Evolutionary conservation across 441 rosid species (phyloP), one percentile per base, ranked within the genome.

Genomic region (Macaranga tanarius): DNA sequence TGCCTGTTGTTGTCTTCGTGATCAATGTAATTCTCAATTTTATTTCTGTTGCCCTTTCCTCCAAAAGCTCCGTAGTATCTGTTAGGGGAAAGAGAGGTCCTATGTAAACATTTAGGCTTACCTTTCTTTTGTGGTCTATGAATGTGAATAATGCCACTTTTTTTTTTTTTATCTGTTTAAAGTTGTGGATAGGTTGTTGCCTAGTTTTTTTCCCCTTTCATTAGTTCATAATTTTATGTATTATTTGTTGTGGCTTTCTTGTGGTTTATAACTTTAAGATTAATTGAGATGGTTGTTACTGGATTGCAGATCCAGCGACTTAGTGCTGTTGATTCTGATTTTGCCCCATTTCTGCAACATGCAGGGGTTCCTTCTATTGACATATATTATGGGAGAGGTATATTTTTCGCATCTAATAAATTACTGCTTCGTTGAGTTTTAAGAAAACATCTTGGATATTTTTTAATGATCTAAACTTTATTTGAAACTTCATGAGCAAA

Each of bases 381-480:
- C 84, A 80, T 92, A 62, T 95, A 90, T 76, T 95, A 86, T 76
- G 99, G 99, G 83, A 83, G 77, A 84, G 99, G 99, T 94, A 77
- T 76, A 45, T 50, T 45, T 50, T 31, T 38, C 31, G 19, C 13
- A 56, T 59, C 50, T 50, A 34, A 34, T 69, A 11, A 31, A 16
- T 69, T 58, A n/a, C 17, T 42, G 20, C 47, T 47, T 55, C 34
- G 47, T 69, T 28, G 38, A 57, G 38, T 34, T 34, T 34, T 34
- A 7, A 7, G 38, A 34, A 34, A 42, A 42, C 47, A 42, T 42
- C 47, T 42, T 42, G 38, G 38, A 34, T 34, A 13, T 11, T 28
- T 50, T 50, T 31, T 10, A 13, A 28, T 66, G 16, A 66, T 66
- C 15, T 34, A 31, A 42, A 52, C 3, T 40, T 0, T 67, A 31